phyloP scores from a whole-genome alignment of 441 rosid species.

The Populus tomentosa region DNA sequence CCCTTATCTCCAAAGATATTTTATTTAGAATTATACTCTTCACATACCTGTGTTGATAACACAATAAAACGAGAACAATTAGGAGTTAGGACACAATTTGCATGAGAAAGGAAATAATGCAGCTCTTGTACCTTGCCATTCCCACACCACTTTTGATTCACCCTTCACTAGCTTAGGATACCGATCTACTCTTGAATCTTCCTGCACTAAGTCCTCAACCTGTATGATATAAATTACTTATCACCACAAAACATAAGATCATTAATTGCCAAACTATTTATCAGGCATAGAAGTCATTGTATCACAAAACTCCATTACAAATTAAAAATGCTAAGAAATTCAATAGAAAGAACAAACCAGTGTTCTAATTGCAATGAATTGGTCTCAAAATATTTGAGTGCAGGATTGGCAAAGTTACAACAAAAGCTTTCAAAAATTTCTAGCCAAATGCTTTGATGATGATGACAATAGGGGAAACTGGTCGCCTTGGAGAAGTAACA shows the following conservation, averaged over 20 bases:
- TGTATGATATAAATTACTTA: conserved; percentile 18
- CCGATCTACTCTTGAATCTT: conserved; percentile 85
- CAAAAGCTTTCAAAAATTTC: neutral
- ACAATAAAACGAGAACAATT: neutral
- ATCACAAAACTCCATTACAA: neutral
- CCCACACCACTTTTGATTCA: conserved; percentile 93
- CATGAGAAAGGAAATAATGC: neutral
- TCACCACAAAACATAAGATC: neutral
- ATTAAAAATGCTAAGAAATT: neutral
- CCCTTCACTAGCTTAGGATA: conserved; percentile 84
- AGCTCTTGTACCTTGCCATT: conserved; percentile 79
- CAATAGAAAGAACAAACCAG: neutral
- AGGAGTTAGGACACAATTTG: neutral
- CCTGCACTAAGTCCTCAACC: conserved; percentile 84
- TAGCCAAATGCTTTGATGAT: neutral
- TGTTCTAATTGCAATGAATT: neutral
- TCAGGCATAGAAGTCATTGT: neutral
- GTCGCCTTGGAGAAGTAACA: neutral
- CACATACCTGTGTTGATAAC: neutral
- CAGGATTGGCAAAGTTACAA: neutral
- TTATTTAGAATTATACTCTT: neutral
- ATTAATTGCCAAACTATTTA: neutral
- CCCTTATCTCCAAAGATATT: neutral
- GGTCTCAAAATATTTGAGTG: neutral
- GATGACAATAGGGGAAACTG: neutral